phyloP scores from a whole-genome alignment of 2,329 filamentous ascomycete genomes.

The Helminthosporium solani region DNA sequence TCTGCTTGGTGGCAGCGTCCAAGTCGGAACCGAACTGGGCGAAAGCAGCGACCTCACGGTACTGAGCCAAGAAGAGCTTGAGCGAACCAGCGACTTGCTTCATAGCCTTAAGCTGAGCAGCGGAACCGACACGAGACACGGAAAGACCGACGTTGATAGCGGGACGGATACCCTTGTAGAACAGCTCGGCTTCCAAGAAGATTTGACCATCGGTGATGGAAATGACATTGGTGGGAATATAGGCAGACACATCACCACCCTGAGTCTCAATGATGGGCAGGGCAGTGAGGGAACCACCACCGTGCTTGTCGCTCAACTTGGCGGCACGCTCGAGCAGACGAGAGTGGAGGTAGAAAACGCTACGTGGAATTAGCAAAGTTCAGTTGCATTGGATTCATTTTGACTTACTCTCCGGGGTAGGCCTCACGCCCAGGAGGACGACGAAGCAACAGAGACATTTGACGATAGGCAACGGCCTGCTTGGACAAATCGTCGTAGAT shows the following conservation, averaged over 20 bases:
- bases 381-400: background rate
- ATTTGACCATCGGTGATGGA: slow-evolving; percentile 99
- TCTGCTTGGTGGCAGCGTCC: slow-evolving; percentile 98
- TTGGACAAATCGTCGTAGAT: slow-evolving; percentile 96
- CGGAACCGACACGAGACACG: slow-evolving; percentile 98
- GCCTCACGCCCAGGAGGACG: slow-evolving; percentile 98
- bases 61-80: slow-evolving; percentile 99
- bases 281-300: slow-evolving; percentile 94
- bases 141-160: slow-evolving; percentile 99
- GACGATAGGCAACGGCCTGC: slow-evolving; percentile 96
- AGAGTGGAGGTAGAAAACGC: slow-evolving; percentile 98
- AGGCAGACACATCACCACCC: slow-evolving; percentile 99
- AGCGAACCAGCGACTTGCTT: slow-evolving; percentile 99
- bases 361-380: slow-evolving; percentile 18
- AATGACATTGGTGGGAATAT: slow-evolving; percentile 99
- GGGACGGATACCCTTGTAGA: slow-evolving; percentile 99
- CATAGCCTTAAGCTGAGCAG: slow-evolving; percentile 99
- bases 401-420: slow-evolving; percentile 82
- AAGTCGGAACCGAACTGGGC: slow-evolving; percentile 99
- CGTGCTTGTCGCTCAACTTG: slow-evolving; percentile 96
- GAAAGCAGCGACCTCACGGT: slow-evolving; percentile 99
- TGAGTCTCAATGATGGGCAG: slow-evolving; percentile 99
- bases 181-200: slow-evolving; percentile 98
- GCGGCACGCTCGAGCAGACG: slow-evolving; percentile 98
- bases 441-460: slow-evolving; percentile 97